Percentiles rank a stretch among this genome's conserved stretches.
These are phyloP conservation scores for Trichocomaceae sp. DNA, from an alignment of 2,329 filamentous ascomycete genomes.

Conservation along the genomic window DNA sequence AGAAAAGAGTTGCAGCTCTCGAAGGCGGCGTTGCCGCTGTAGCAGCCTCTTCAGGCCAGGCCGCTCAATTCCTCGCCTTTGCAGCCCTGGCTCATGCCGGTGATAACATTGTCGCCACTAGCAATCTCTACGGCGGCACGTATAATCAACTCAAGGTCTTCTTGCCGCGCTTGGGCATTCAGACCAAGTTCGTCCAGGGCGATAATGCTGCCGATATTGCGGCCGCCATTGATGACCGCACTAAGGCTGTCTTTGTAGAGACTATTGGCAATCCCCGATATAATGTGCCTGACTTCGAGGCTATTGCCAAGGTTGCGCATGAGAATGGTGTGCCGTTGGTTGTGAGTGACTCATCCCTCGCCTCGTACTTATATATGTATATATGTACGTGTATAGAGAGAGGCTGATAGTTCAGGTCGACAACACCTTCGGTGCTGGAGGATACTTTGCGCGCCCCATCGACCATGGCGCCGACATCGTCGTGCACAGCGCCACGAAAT, in stretches of 20 bases:
- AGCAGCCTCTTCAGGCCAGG: conserved; percentile 77
- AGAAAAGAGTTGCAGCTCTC: conserved; percentile 91
- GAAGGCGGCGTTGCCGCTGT: conserved; percentile 87
- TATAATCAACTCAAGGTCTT: conserved; percentile 97
- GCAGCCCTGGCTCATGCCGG: conserved; percentile 75
- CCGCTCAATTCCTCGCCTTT: conserved; percentile 87
- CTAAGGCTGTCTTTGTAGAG: conserved; percentile 87
- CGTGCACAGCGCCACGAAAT: conserved; percentile 91
- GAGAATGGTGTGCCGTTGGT: conserved; percentile 61
- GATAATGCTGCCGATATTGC: conserved; percentile 74
- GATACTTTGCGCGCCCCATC: conserved; percentile 80
- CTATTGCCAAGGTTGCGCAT: conserved; percentile 73
- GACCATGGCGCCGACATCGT: conserved; percentile 90
- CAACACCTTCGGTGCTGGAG: conserved; percentile 92
- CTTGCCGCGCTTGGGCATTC: conserved; percentile 77
- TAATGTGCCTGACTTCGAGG: conserved; percentile 86
- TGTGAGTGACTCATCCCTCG: conserved; percentile 28
- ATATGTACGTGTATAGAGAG: background rate
- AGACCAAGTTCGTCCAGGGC: conserved; percentile 78
- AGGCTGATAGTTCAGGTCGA: conserved; percentile 54
- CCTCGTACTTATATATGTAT: background rate
- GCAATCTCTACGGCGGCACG: conserved; percentile 87
- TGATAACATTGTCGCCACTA: conserved; percentile 88
- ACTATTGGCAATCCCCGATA: conserved; percentile 90
- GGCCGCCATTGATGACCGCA: conserved; percentile 80